Conservation (phyloP, 164 flowering plant genomes). For the Sextonia rubra region DNA sequence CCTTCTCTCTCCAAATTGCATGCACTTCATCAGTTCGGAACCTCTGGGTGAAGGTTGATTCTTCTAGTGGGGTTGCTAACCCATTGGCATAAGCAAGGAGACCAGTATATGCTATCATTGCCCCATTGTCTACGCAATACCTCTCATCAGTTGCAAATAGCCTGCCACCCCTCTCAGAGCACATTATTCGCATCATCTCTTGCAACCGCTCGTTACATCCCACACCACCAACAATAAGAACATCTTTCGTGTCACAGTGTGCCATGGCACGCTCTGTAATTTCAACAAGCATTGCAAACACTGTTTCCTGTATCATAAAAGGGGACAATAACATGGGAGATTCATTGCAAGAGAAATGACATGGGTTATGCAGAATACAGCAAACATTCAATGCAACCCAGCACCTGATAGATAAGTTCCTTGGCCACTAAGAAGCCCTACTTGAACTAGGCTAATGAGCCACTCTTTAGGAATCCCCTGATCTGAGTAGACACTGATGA, state of each 20-base stretch:
- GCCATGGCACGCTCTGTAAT: conserved; percentile 99
- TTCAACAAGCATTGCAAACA: conserved; percentile 98
- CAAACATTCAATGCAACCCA: background rate
- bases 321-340: background rate
- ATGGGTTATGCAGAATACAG: background rate
- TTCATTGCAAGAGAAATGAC: background rate
- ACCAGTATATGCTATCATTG: conserved; percentile 98
- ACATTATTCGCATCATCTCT: conserved; percentile 95
- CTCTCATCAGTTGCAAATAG: conserved; percentile 88
- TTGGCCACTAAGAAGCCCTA: no score
- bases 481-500: no score
- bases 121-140: conserved; percentile 92
- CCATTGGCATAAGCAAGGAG: conserved; percentile 85
- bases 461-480: no score
- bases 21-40: conserved; percentile 94
- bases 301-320: conserved; percentile 54
- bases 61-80: conserved; percentile 62
- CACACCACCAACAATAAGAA: conserved; percentile 95
- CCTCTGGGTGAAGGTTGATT: conserved; percentile 88
- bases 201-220: conserved; percentile 97
- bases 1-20: conserved; percentile 79
- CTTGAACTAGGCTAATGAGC: no score
- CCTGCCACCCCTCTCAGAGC: conserved; percentile 80
- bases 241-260: conserved; percentile 88
- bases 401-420: no score